Evolutionary conservation across 2,329 filamentous ascomycete genomes (phyloP).

Genomic region (Alternaria atra): DNA sequence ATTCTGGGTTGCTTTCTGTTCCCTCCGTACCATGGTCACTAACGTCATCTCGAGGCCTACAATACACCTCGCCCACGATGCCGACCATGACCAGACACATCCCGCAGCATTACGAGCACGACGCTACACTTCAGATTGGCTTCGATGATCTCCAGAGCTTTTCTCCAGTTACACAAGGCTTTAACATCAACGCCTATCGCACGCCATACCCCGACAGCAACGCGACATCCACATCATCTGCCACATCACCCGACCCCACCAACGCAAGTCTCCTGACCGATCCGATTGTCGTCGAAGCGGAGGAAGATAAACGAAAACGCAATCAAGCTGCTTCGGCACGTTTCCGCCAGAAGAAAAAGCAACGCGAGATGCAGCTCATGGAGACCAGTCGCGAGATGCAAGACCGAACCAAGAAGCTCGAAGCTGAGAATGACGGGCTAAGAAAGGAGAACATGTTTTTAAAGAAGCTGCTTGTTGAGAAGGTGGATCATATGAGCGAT

Average conservation of each 20-base stretch:
- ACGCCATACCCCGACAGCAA: slow-evolving; percentile 47
- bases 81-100: slow-evolving; percentile 41
- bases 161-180: slow-evolving; percentile 38
- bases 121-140: slow-evolving; percentile 27
- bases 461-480: slow-evolving; percentile 49
- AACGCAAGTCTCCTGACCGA: slow-evolving; percentile 29
- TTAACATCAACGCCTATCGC: slow-evolving; percentile 36
- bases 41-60: slow-evolving; percentile 38
- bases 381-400: slow-evolving; percentile 71
- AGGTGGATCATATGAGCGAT: slow-evolving; percentile 51
- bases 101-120: slow-evolving; percentile 36
- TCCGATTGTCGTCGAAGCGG: slow-evolving; percentile 60
- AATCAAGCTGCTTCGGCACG: slow-evolving; percentile 90
- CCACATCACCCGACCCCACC: slow-evolving; percentile 34
- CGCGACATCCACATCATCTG: slow-evolving; percentile 39
- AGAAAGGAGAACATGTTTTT: slow-evolving; percentile 56
- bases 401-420: slow-evolving; percentile 77
- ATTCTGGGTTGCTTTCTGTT: slow-evolving; percentile 7
- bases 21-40: slow-evolving; percentile 27
- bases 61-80: slow-evolving; percentile 40
- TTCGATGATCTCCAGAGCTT: slow-evolving; percentile 45
- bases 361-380: slow-evolving; percentile 80
- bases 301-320: slow-evolving; percentile 88
- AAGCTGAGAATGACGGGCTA: slow-evolving; percentile 57
- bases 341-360: slow-evolving; percentile 96